These are phyloP conservation scores for Monascus purpureus DNA, from an alignment of 495 filamentous ascomycete genomes.

Conservation along the genomic window DNA sequence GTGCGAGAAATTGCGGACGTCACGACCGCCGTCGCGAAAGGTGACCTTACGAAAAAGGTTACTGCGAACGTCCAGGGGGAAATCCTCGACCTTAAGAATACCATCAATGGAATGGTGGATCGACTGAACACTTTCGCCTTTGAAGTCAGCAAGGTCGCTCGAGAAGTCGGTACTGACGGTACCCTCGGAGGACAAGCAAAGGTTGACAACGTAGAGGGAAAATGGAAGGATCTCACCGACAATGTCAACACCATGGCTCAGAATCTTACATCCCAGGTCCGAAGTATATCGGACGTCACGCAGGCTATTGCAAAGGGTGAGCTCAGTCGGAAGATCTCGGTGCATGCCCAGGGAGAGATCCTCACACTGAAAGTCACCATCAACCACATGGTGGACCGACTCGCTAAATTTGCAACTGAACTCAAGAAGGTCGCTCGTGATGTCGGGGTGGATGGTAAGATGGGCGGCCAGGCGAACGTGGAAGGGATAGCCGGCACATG, in stretches of 20 bases:
- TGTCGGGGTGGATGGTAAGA: conserved; percentile 95
- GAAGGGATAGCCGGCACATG: conserved; percentile 87
- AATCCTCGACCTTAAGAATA: conserved; percentile 88
- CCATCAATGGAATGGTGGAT: conserved; percentile 99
- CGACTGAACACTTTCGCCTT: conserved; percentile 91
- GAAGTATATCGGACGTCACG: conserved; percentile 92
- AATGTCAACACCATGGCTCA: conserved; percentile 83
- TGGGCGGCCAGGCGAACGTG: conserved; percentile 95
- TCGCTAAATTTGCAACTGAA: conserved; percentile 94
- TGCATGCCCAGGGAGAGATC: conserved; percentile 92
- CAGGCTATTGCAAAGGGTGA: conserved; percentile 92
- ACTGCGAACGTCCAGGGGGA: conserved; percentile 92
- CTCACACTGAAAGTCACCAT: conserved; percentile 91
- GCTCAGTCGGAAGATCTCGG: conserved; percentile 91
- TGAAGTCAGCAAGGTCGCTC: conserved; percentile 96
- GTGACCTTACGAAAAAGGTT: conserved; percentile 92
- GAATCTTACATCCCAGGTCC: conserved; percentile 89
- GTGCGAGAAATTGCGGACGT: conserved; percentile 98
- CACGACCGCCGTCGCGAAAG: conserved; percentile 88
- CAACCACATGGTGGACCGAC: conserved; percentile 96
- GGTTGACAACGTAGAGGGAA: conserved; percentile 95
- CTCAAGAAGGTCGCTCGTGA: conserved; percentile 93
- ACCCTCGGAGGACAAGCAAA: conserved; percentile 91
- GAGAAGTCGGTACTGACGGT: conserved; percentile 96
- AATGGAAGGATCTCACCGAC: conserved; percentile 97